These are phyloP conservation scores for Ilyonectria sp. DNA, from an alignment of 2,329 filamentous ascomycete species.

Conservation along the genomic window DNA sequence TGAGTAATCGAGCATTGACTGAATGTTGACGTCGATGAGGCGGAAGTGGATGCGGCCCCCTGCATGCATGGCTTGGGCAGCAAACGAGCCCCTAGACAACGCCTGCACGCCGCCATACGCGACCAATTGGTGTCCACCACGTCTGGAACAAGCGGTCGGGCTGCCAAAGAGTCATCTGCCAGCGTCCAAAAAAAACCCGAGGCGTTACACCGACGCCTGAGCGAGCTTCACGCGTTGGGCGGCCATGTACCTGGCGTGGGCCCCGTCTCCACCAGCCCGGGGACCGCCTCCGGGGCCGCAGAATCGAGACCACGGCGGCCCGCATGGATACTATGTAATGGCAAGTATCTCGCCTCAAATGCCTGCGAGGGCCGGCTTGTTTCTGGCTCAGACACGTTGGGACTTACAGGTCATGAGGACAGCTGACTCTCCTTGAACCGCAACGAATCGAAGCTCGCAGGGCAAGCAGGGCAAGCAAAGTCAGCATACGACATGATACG, in stretches of 20 bases:
- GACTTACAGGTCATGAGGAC: slow-evolving; percentile 20
- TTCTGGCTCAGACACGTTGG: slow-evolving; percentile 16
- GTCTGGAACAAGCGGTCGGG: slow-evolving; percentile 19
- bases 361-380: slow-evolving; percentile 5
- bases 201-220: neutral
- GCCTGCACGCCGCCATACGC: slow-evolving; percentile 16
- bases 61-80: slow-evolving; percentile 42
- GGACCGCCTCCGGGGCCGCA: slow-evolving; percentile 19
- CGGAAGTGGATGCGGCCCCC: slow-evolving; percentile 29
- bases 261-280: slow-evolving; percentile 22
- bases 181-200: neutral
- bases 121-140: slow-evolving; percentile 37
- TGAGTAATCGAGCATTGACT: too few species aligned
- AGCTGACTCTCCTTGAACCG: slow-evolving; percentile 11
- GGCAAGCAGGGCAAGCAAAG: neutral
- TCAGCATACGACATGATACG: slow-evolving; percentile 11
- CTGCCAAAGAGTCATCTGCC: slow-evolving; percentile 18
- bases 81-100: slow-evolving; percentile 28
- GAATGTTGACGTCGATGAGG: slow-evolving; percentile 9
- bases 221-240: neutral
- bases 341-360: slow-evolving; percentile 19
- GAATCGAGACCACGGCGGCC: slow-evolving; percentile 10
- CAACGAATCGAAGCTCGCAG: slow-evolving; percentile 16
- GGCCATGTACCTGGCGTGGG: neutral
- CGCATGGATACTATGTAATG: slow-evolving; percentile 19